Conservation (phyloP, 2,329 filamentous ascomycete genomes). For the Elsinoe perseae region DNA sequence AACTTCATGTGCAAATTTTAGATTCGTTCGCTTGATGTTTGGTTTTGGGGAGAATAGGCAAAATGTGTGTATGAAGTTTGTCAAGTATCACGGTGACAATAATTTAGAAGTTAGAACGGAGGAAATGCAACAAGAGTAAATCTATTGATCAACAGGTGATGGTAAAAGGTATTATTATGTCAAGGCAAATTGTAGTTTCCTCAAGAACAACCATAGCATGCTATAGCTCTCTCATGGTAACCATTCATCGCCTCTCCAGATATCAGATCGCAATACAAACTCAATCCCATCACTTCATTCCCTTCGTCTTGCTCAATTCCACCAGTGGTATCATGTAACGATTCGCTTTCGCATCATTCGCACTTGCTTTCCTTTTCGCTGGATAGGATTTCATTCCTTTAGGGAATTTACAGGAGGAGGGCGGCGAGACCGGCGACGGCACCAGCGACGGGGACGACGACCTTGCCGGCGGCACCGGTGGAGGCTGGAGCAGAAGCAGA, state of each 20-base stretch:
- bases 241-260: background rate
- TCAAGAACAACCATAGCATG: background rate
- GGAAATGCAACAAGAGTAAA: background rate
- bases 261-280: background rate
- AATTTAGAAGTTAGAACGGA: background rate
- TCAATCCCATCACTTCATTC: background rate
- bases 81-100: no score
- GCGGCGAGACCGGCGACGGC: conserved; percentile 11
- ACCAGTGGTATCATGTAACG: conserved; percentile 6
- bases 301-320: background rate
- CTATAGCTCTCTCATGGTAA: background rate
- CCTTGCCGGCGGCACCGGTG: conserved; percentile 6
- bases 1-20: background rate
- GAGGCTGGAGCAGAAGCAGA: conserved; percentile 4
- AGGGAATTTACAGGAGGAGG: conserved; percentile 7
- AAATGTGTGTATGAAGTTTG: no score
- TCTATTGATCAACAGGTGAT: background rate
- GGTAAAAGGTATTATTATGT: background rate
- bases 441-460: conserved; percentile 6
- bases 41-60: no score
- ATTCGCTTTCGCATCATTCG: background rate
- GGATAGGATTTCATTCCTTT: background rate
- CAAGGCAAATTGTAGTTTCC: background rate
- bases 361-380: background rate
- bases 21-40: no score